Percentiles rank a stretch among this genome's conserved stretches.
Evolutionary conservation across 345 rosid species (phyloP).

Genomic region (Lepidium sativum): DNA sequence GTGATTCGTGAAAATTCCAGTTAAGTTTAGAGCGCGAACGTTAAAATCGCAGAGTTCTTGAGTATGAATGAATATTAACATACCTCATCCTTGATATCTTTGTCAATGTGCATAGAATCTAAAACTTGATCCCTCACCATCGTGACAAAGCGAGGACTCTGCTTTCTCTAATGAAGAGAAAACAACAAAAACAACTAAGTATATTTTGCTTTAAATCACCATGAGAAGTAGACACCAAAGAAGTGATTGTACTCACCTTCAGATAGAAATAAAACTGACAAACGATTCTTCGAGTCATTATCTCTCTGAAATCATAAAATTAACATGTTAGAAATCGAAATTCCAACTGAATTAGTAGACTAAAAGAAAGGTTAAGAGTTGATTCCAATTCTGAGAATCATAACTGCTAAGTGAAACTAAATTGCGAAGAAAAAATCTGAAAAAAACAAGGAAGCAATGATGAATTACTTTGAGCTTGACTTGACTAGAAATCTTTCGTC

Average conservation of each 20-base stretch:
- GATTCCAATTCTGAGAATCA: neutral
- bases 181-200: neutral
- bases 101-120: conserved; percentile 35
- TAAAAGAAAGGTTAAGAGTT: neutral
- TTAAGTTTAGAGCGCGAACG: neutral
- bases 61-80: neutral
- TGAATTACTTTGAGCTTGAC: conserved; percentile 20
- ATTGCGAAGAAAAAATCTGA: no score
- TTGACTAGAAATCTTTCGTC: conserved; percentile 55
- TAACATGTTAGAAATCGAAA: neutral
- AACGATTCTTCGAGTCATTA: conserved; percentile 36
- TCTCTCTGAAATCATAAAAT: conserved; percentile 36
- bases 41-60: neutral
- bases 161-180: conserved; percentile 24
- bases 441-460: neutral
- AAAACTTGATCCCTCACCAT: conserved; percentile 11
- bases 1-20: no score
- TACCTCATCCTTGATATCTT: conserved; percentile 63
- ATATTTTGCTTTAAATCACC: neutral
- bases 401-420: neutral
- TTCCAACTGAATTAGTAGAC: neutral
- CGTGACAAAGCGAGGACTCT: conserved; percentile 14
- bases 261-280: conserved; percentile 52
- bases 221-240: neutral
- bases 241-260: conserved; percentile 39